Base-by-base conservation (phyloP, 2,329 filamentous ascomycete species). In the Botrytis paeoniae region DNA sequence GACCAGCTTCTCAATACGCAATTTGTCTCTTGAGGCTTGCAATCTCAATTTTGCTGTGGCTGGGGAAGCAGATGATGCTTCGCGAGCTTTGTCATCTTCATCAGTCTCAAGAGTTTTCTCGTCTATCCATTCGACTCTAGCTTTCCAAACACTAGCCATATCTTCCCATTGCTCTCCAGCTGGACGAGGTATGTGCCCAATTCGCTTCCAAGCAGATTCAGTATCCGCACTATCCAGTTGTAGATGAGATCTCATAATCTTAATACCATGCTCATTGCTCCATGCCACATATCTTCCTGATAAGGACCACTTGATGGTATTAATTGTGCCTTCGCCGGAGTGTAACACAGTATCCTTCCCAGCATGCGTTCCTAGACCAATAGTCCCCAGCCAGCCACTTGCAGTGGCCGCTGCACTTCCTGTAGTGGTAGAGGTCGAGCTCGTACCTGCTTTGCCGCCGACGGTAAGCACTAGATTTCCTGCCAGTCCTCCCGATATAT, bases 251-350 rank as follows among this genome's bases (percentile, higher is more conserved):
- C 96, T 89, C 95, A 98, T 98, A 74, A 99, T 96, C 81, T 98
- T 98, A 81, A 98, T 97, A 6, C 96, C 96, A 79, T 97, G 92
- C 82, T 99, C 96, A 79, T 98, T 99, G 59, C 97, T 87, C 96
- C 96, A 99, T 0, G 91, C 93, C 1, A 98, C 92, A 79, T 95
- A 98, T 83, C 92, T 96, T 0, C 96, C 95, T 0, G 94, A 95
- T 59, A 95, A 81, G 0, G 95, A 98, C 94, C 95, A 99, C 81
- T 97, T 95, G 80, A 99, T 96, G 5, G 91, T 92, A 80, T 90
- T 95, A 75, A 99, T 96, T 3, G 90, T 89, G 5, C 96, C 96
- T 83, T 99, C 97, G 3, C 96, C 96, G 12, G 93, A 94, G 80
- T 99, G 96, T 64, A 98, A 82, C 4, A 98, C 85, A 0, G 90